Evolutionary conservation across 192 early-diverging fungal species (phyloP), one percentile per base, ranked within the genome.

Genomic region (Umbelopsis sp.): DNA sequence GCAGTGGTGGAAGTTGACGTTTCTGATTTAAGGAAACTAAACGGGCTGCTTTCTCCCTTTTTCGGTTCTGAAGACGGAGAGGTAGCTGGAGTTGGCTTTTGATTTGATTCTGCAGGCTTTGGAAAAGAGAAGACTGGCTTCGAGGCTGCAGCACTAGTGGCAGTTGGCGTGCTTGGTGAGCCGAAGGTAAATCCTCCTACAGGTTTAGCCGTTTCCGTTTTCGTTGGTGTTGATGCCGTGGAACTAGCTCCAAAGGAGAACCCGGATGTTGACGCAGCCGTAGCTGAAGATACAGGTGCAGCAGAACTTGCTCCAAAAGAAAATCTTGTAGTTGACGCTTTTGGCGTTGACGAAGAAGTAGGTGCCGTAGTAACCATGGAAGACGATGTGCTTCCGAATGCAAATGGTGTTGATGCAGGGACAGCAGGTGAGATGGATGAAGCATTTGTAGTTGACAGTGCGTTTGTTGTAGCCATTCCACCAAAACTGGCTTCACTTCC

Each of bases 11-110:
- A 12, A 20, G 56, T 34, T 26, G 56, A 34, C 3, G 56, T 9
- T 14, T 62, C 56, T 3, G 56, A 62, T 62, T 62, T 62, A 17
- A 49, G 6, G n/a, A 49, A 49, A 62, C 56, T 32, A 34, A 62
- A 62, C 3, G 56, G 0, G n/a, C 20, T n/a, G 4, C 20, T n/a
- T 49, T 17, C n/a, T 0, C 4, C 16, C 16, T 49, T 49, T 49
- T 49, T 49, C 47, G 47, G 29, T 62, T 62, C 56, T 7, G 56
- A 36, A 11, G 29, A 34, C 7, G 26, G 26, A 2, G 17, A 34
- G 2, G 31, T 20, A 34, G 56, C 10, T 2, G 31, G 31, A 17
- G 56, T 4, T 34, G 56, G 10, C 17, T 62, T 62, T 62, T 11
- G 11, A 17, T 62, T 31, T 29, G 56, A 62, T 34, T 62, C 56